Conservation (phyloP, 1,139 yeast genomes). For the Saccharomyces hybrid region DNA sequence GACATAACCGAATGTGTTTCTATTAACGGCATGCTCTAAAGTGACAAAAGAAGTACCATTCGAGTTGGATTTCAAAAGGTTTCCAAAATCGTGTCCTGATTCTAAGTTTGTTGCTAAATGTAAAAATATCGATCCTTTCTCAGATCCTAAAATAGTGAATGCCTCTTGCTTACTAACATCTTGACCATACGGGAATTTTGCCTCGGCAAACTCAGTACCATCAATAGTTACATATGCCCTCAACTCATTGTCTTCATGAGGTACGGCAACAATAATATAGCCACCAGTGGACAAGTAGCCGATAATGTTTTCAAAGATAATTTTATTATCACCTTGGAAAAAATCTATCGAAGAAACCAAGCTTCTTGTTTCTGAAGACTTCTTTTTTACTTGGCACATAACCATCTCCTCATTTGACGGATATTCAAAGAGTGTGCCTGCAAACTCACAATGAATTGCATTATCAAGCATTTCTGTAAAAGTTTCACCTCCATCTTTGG, state of each 20-base stretch:
- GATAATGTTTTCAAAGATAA: conserved; percentile 45
- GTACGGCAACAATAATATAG: conserved; percentile 64
- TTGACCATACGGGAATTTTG: conserved; percentile 68
- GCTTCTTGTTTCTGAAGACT: conserved; percentile 30
- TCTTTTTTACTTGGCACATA: conserved; percentile 46
- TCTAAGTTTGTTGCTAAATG: conserved; percentile 66
- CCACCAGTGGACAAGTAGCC: conserved; percentile 63
- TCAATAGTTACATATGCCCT: conserved; percentile 72
- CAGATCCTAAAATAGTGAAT: conserved; percentile 75
- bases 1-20: conserved; percentile 67
- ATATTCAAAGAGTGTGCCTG: conserved; percentile 42
- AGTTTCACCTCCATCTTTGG: conserved; percentile 54
- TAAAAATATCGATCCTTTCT: conserved; percentile 66
- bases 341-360: conserved; percentile 48
- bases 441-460: conserved; percentile 60
- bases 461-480: conserved; percentile 49
- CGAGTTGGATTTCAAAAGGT: conserved; percentile 81
- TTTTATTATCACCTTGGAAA: conserved; percentile 37
- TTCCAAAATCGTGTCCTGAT: conserved; percentile 57
- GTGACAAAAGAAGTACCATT: conserved; percentile 89
- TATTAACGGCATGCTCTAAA: conserved; percentile 62
- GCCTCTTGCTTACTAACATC: conserved; percentile 55
- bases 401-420: conserved; percentile 45
- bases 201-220: conserved; percentile 73
- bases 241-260: conserved; percentile 37